Percentiles rank a stretch among this genome's conserved stretches.
phyloP scores from a whole-genome alignment of 1,139 yeast genomes.

The Suhomyces terraborum region DNA sequence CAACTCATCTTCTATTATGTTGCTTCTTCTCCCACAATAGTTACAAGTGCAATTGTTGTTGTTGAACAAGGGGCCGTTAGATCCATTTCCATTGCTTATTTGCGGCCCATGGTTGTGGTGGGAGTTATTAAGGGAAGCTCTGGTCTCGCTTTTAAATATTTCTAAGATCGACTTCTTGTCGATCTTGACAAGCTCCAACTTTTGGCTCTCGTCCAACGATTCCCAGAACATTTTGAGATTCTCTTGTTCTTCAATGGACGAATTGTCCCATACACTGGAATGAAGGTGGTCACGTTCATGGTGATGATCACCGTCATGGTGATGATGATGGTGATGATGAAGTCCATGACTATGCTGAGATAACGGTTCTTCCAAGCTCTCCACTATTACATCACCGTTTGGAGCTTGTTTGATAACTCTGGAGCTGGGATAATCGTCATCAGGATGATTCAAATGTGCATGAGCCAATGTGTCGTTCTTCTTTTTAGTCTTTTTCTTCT shows the following conservation, averaged over 20 bases:
- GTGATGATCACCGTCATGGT: too few species aligned
- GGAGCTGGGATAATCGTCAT: conserved; percentile 69
- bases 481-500: conserved; percentile 21
- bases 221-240: conserved; percentile 72
- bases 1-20: conserved; percentile 76
- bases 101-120: conserved; percentile 8
- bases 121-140: conserved; percentile 14
- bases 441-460: conserved; percentile 56
- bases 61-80: conserved; percentile 11
- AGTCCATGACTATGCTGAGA: conserved; percentile 9
- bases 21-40: conserved; percentile 76
- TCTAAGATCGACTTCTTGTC: conserved; percentile 72
- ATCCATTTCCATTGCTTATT: neutral
- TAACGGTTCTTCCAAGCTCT: conserved; percentile 34
- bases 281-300: conserved; percentile 18
- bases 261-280: conserved; percentile 57
- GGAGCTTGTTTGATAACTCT: conserved; percentile 71
- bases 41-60: conserved; percentile 61
- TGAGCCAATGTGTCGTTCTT: conserved; percentile 19
- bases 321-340: conserved; percentile 6
- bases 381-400: conserved; percentile 73
- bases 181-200: conserved; percentile 62
- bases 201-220: conserved; percentile 58
- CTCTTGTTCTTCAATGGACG: conserved; percentile 59
- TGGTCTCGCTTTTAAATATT: conserved; percentile 49